Evolutionary conservation across 2,329 filamentous ascomycete species (phyloP).

Genomic region (Trichoderma harzianum): DNA sequence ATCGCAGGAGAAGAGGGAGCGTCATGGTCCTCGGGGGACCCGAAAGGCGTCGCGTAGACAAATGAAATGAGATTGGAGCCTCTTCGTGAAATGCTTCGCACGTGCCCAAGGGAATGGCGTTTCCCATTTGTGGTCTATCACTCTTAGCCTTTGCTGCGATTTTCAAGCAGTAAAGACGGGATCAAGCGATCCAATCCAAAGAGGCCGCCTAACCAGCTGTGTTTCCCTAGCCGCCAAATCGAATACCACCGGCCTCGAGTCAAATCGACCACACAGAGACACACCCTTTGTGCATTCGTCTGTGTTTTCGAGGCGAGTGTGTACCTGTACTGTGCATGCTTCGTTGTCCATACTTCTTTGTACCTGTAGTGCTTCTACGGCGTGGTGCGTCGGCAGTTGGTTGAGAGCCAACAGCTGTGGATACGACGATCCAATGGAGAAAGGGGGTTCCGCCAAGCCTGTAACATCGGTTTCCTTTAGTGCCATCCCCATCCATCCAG

Average conservation of each 20-base stretch:
- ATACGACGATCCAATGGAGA: constrained; percentile 7
- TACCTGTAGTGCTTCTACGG: not conserved
- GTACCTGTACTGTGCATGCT: not conserved
- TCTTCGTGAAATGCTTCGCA: not conserved
- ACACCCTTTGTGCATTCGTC: not conserved
- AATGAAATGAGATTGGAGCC: not conserved
- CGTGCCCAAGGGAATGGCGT: not conserved
- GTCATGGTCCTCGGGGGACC: not conserved
- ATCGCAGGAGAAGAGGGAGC: not conserved
- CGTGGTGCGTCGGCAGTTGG: constrained; percentile 8
- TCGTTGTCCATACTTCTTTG: not conserved
- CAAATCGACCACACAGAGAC: not conserved
- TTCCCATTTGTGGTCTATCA: not conserved
- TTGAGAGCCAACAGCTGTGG: not conserved
- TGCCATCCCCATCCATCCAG: not conserved
- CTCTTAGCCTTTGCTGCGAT: not conserved
- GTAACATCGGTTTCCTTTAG: constrained; percentile 11
- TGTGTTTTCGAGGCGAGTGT: not conserved
- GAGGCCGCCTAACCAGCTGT: not conserved
- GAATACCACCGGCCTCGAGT: not conserved
- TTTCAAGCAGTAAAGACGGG: not conserved
- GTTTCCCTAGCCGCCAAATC: not conserved
- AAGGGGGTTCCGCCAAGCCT: not conserved
- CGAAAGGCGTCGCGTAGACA: not conserved
- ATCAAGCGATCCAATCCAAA: not conserved